phyloP scores from a whole-genome alignment of 2,329 filamentous ascomycete species.

The Alternaria atra region DNA sequence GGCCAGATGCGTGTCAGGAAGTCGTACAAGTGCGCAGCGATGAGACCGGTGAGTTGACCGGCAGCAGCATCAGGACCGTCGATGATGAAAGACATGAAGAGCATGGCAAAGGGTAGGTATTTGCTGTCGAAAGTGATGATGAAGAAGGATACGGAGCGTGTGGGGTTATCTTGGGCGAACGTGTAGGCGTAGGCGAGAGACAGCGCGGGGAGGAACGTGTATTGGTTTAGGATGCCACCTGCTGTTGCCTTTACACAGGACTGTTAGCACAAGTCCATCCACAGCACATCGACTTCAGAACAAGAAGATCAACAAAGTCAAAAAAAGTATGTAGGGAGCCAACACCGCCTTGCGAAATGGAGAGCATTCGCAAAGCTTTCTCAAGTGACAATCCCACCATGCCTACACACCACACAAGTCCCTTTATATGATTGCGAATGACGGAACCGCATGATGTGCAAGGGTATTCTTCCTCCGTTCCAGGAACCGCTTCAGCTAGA shows the following conservation, averaged over 20 bases:
- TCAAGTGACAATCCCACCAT: conserved; percentile 63
- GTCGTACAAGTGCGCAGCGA: conserved; percentile 89
- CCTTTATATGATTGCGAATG: conserved; percentile 61
- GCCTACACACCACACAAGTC: conserved; percentile 58
- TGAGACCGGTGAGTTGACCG: conserved; percentile 76
- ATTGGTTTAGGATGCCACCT: conserved; percentile 61
- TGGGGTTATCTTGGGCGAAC: conserved; percentile 83
- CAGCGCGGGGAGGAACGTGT: conserved; percentile 67
- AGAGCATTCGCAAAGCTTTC: conserved; percentile 63
- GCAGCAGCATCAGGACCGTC: conserved; percentile 66
- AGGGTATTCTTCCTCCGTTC: conserved; percentile 63
- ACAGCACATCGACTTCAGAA: conserved; percentile 3
- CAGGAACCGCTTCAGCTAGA: conserved; percentile 65
- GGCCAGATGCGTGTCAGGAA: conserved; percentile 91
- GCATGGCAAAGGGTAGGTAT: conserved; percentile 80
- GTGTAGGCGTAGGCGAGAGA: conserved; percentile 85
- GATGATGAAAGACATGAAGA: conserved; percentile 77
- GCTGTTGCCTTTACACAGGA: conserved; percentile 59
- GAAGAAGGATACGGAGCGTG: conserved; percentile 78
- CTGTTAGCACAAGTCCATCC: conserved; percentile 40
- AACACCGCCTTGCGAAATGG: conserved; percentile 67
- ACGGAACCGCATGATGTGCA: conserved; percentile 58
- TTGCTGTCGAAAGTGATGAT: conserved; percentile 85
- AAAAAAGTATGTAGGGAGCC: conserved; percentile 68
- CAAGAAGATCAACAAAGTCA: conserved; percentile 5